Conservation (phyloP, 2,329 filamentous ascomycete species). For the Xylaria sp. region DNA sequence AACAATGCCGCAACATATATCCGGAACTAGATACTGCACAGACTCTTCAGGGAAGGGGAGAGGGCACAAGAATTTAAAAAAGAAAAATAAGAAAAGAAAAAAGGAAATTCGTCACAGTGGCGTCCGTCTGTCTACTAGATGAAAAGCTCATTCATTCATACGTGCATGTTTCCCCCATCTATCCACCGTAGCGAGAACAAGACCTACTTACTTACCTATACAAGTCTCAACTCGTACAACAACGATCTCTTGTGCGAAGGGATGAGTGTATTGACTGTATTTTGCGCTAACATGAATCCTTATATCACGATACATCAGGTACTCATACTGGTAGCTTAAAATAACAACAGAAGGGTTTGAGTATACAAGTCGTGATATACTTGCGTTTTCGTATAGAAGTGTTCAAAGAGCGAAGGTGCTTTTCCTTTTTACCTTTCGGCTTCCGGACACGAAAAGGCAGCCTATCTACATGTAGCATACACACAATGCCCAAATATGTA, state of each 20-base stretch:
- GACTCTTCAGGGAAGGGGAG: neutral
- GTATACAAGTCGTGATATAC: too few species aligned
- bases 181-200: neutral
- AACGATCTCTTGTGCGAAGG: constrained; percentile 4
- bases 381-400: too few species aligned
- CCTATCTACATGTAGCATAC: too few species aligned
- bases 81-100: neutral
- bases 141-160: neutral
- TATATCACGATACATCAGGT: too few species aligned
- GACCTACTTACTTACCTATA: neutral
- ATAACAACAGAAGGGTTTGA: too few species aligned
- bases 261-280: neutral
- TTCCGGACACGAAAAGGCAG: constrained; percentile 5
- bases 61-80: neutral
- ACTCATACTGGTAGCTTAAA: too few species aligned
- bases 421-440: neutral
- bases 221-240: constrained; percentile 11
- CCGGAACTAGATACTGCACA: constrained; percentile 5
- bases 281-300: neutral
- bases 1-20: neutral
- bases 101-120: neutral
- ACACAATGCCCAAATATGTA: neutral
- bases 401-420: neutral
- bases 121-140: too few species aligned
- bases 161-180: neutral